phyloP scores from a whole-genome alignment of 495 filamentous ascomycete genomes.

The Annulohypoxylon nitens region DNA sequence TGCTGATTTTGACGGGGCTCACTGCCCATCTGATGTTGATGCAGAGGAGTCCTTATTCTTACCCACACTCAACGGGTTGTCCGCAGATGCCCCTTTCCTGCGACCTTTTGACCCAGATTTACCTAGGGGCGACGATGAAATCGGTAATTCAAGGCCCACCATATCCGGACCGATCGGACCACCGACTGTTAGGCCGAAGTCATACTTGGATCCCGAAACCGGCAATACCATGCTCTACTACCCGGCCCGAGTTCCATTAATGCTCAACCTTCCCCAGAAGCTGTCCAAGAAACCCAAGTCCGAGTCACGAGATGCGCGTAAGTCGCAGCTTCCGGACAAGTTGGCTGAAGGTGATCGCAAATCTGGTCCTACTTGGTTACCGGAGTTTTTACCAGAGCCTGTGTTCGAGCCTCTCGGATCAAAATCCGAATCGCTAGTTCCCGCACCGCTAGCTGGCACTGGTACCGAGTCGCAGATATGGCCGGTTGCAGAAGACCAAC shows the following conservation, averaged over 20 bases:
- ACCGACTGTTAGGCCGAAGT: slow-evolving; percentile 64
- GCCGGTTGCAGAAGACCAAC: background rate
- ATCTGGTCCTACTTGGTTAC: slow-evolving; percentile 59
- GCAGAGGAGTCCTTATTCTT: slow-evolving; percentile 45
- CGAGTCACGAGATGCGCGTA: slow-evolving; percentile 72
- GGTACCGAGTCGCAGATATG: slow-evolving; percentile 15
- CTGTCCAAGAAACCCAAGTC: slow-evolving; percentile 79
- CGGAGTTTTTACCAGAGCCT: slow-evolving; percentile 54
- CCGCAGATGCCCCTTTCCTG: slow-evolving; percentile 32
- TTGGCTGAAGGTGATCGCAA: slow-evolving; percentile 54
- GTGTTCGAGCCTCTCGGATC: slow-evolving; percentile 51
- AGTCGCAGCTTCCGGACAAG: slow-evolving; percentile 70
- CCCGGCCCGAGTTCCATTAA: slow-evolving; percentile 91
- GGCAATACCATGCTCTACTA: slow-evolving; percentile 91
- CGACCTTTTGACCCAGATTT: slow-evolving; percentile 40
- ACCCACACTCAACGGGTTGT: slow-evolving; percentile 42
- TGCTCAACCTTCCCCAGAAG: slow-evolving; percentile 91
- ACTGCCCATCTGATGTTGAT: slow-evolving; percentile 71
- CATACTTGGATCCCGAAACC: slow-evolving; percentile 72
- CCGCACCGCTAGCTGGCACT: slow-evolving; percentile 11
- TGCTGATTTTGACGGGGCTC: slow-evolving; percentile 93
- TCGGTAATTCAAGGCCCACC: slow-evolving; percentile 29
- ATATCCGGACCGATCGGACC: slow-evolving; percentile 41
- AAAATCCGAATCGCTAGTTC: slow-evolving; percentile 16
- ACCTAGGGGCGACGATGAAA: slow-evolving; percentile 31